Percentiles rank a stretch among this genome's conserved stretches.
phyloP scores from a whole-genome alignment of 257 asterid genomes.

The Nicotiana tabacum region DNA sequence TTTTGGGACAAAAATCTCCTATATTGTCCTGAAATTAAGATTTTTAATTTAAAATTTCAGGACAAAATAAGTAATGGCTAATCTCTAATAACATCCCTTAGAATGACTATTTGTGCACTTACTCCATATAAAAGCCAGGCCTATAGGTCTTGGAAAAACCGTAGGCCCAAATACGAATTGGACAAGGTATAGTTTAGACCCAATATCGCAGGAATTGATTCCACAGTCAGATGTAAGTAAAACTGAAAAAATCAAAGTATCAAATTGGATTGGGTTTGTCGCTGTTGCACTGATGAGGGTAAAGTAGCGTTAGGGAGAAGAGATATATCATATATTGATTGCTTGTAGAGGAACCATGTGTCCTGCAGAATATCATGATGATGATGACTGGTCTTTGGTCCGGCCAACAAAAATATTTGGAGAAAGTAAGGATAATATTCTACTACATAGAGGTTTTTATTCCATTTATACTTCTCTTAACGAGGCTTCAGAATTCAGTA shows the following conservation, averaged over 20 bases:
- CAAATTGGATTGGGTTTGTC: slow-evolving; percentile 54
- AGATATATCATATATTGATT: slow-evolving; percentile 47
- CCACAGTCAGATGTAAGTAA: slow-evolving; percentile 10
- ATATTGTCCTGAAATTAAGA: no score
- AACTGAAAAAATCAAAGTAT: slow-evolving; percentile 17
- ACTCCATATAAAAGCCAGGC: no score
- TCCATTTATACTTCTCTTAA: slow-evolving; percentile 29
- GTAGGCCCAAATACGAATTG: no score
- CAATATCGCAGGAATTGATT: no score
- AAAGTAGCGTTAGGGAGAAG: slow-evolving; percentile 49
- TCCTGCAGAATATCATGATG: slow-evolving; percentile 26
- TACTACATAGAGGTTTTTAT: slow-evolving; percentile 27
- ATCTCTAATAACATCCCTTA: no score
- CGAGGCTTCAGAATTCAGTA: slow-evolving; percentile 11
- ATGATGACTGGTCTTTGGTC: slow-evolving; percentile 33
- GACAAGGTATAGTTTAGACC: no score
- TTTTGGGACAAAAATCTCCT: no score
- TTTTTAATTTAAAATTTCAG: no score
- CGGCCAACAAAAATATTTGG: slow-evolving; percentile 33
- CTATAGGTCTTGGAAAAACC: no score
- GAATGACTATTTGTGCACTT: no score
- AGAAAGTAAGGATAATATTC: neutral
- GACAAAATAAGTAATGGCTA: no score
- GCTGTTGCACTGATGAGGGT: slow-evolving; percentile 62
- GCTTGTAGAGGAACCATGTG: slow-evolving; percentile 58